Conservation (phyloP, 805 yeast genomes). For the Starmerella sirachaensis region DNA sequence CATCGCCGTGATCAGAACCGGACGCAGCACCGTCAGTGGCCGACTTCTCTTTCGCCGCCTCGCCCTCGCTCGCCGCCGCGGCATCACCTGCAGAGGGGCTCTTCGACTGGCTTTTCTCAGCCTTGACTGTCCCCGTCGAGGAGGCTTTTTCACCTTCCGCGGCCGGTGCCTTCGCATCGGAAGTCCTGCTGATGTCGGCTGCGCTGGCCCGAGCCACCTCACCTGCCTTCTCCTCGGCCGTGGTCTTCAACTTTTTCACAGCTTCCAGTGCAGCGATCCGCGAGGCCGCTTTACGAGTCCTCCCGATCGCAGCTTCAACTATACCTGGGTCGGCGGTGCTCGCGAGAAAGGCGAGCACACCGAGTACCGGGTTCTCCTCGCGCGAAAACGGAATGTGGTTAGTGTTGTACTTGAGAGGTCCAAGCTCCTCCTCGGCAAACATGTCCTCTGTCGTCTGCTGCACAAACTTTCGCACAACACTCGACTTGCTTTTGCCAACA, state of each 20-base stretch:
- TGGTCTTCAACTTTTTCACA: background rate
- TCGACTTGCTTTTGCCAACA: slow-evolving; percentile 53
- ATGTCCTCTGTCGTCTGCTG: slow-evolving; percentile 65
- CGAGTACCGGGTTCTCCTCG: slow-evolving; percentile 84
- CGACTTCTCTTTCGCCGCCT: too few species aligned
- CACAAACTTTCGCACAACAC: slow-evolving; percentile 68
- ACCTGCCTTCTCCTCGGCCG: slow-evolving; percentile 6
- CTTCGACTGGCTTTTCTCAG: background rate
- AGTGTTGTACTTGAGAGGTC: slow-evolving; percentile 70
- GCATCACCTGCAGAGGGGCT: too few species aligned
- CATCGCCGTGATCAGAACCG: too few species aligned
- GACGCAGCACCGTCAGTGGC: too few species aligned
- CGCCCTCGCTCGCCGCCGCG: too few species aligned
- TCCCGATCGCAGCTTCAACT: slow-evolving; percentile 64
- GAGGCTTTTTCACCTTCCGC: background rate
- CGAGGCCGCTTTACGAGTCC: slow-evolving; percentile 10
- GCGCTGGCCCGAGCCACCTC: background rate
- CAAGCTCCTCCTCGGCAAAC: slow-evolving; percentile 45
- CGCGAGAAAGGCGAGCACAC: slow-evolving; percentile 80
- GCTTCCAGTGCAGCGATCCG: background rate
- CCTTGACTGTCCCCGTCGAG: too few species aligned
- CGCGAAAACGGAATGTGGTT: slow-evolving; percentile 67
- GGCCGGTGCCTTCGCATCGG: too few species aligned
- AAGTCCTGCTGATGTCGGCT: background rate
- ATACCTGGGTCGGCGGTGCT: slow-evolving; percentile 76